Base-by-base conservation (phyloP, 2,329 filamentous ascomycete genomes). In the Epichloe festucae region DNA sequence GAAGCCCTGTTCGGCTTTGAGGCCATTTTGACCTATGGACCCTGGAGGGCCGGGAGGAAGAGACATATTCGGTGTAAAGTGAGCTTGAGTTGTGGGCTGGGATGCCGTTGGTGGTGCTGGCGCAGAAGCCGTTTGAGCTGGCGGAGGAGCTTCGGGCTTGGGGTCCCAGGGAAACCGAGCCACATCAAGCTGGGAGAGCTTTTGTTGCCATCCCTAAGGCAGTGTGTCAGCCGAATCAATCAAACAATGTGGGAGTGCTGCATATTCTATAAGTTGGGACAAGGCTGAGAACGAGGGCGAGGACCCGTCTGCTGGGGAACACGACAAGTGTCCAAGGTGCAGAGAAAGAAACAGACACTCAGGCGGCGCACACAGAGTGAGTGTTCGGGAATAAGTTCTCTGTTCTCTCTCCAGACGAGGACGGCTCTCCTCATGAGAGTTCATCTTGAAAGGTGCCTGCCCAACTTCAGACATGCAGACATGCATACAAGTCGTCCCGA, bases 91-190 rank as follows among this genome's bases (percentile, higher is more conserved):
- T n/a, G 50, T 52, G 50, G 47, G 17, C 43, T 49, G 53, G 56
- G 53, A 38, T 61, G 60, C 39, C 55, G 49, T 53, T 27, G 59
- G 52, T 31, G 61, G 49, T 43, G 54, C 44, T 34, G 58, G 54
- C 44, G 62, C 52, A 23, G 58, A 55, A 59, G 65, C 47, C 63
- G 69, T 56, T 62, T 70, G 63, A 66, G 62, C 55, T 56, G 63
- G 58, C 21, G 62, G 57, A 15, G 64, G 57, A n/a, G 79, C 77
- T 49, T 86, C 83, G 48, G 85, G 84, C 64, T 86, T 84, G 43
- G 93, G 91, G 65, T 98, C 93, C 93, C 93, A 98, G 11, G 93
- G 91, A 66, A 97, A 96, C 52, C 80, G 75, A 54, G 93, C 93
- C 55, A 97, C 85, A 58, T 85, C 82, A 58, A 94, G 82, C 59